Evolutionary conservation across 2,329 filamentous ascomycete species (phyloP).

Genomic region (Bipolaris bicolor): DNA sequence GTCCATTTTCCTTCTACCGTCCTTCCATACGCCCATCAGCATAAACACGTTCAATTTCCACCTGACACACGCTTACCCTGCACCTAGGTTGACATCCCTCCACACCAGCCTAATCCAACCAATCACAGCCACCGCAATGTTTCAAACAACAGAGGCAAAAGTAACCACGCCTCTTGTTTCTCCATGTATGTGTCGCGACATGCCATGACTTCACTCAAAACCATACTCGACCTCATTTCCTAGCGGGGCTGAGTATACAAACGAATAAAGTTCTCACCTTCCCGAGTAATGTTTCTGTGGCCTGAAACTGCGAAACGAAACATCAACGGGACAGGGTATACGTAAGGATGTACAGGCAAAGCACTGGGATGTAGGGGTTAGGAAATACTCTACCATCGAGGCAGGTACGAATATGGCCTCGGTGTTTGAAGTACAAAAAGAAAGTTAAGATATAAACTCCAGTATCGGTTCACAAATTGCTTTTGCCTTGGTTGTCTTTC

Average conservation of each 20-base stretch:
- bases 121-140: not conserved
- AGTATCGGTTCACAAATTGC: not conserved
- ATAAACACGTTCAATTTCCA: constrained; percentile 1
- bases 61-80: not conserved
- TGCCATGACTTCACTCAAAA: not conserved
- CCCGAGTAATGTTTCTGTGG: not conserved
- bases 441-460: not conserved
- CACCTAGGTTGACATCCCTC: not conserved
- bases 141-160: not conserved
- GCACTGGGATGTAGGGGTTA: not conserved
- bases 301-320: not conserved
- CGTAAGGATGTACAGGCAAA: not conserved
- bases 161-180: not conserved
- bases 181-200: not conserved
- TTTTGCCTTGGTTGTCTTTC: not conserved
- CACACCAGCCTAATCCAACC: not conserved
- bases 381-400: not conserved
- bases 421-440: not conserved
- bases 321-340: not conserved
- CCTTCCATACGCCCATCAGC: not conserved
- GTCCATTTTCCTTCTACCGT: not conserved
- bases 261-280: not conserved
- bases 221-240: not conserved
- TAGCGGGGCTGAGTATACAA: not conserved
- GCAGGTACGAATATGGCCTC: not conserved